A percentile compares a stretch with the other conserved stretches of the same genome.
phyloP scores from a whole-genome alignment of 2,329 filamentous ascomycete genomes.

The Aspergillus novoparasiticus region DNA sequence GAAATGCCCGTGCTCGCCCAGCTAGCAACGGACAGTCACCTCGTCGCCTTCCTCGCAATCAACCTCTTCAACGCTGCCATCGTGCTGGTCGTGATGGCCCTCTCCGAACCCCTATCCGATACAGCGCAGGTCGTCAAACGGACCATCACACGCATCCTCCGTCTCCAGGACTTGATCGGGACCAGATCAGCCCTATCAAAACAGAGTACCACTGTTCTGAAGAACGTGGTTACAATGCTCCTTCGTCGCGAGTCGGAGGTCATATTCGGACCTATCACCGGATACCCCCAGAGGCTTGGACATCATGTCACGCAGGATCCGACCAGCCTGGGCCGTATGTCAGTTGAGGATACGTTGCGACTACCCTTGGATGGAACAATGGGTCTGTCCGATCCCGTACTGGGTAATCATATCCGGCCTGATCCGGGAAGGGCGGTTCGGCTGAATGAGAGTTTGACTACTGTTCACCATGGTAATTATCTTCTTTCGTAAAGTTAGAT shows the following conservation, averaged over 20 bases:
- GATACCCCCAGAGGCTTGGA: background rate
- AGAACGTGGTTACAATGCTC: conserved; percentile 28
- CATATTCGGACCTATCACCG: conserved; percentile 26
- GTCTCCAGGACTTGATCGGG: conserved; percentile 42
- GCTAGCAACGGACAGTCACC: conserved; percentile 46
- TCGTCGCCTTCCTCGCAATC: conserved; percentile 49
- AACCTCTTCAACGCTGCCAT: conserved; percentile 51
- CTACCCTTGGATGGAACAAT: conserved; percentile 21
- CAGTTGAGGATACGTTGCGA: conserved; percentile 28
- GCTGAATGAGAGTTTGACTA: conserved; percentile 27
- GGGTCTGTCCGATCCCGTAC: conserved; percentile 9
- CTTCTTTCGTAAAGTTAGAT: too few species aligned
- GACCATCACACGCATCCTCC: conserved; percentile 46
- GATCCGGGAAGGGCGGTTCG: conserved; percentile 19
- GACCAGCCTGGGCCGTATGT: conserved; percentile 12
- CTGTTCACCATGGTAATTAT: conserved; percentile 25
- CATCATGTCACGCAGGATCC: conserved; percentile 1
- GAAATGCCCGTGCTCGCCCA: conserved; percentile 35
- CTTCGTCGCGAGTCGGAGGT: conserved; percentile 28
- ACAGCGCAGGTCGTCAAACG: conserved; percentile 47
- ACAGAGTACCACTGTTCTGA: conserved; percentile 32
- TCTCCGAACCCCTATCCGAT: conserved; percentile 47
- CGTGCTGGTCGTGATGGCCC: conserved; percentile 46
- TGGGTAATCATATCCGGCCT: conserved; percentile 9
- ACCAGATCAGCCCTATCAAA: conserved; percentile 38